Evolutionary conservation across 2,329 filamentous ascomycete species (phyloP), one percentile per base, ranked within the genome.

Genomic region (Verruconis gallopava): DNA sequence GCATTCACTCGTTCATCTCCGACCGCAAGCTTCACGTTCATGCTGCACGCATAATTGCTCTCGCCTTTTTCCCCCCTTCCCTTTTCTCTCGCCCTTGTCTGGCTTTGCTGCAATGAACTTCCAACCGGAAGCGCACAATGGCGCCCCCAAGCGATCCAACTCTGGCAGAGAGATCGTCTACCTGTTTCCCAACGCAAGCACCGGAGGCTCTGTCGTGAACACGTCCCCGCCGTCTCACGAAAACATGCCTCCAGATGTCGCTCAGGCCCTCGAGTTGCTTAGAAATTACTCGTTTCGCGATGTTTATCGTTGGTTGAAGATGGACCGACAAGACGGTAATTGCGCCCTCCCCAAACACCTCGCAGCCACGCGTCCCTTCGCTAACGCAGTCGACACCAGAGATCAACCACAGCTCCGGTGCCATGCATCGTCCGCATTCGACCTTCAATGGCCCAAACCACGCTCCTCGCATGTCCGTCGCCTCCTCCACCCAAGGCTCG

Each of bases 241-340:
- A 17, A 33, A 21, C 18, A 44, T 44, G 17, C 42, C 42, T 22
- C 36, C 25, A 21, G 42, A 44, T 21, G 42, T 44, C 17, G 37
- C 20, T 21, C 21, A 44, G 13, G 39, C 20, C 21, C 40, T 44
- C 30, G 17, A 34, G 1, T n/a, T 44, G 12, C 19, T 44, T 14
- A 22, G 37, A 13, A 40, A 37, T 6, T 40, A 44, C 21, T 25
- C 22, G 13, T 44, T 36, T 19, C 17, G 22, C 6, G 42, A 44
- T 20, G 18, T 44, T 19, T 25, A 40, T 25, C 36, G 33, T 15
- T 44, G 42, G 42, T 21, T 44, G 28, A 44, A 44, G 21, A 35
- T 41, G 21, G 42, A 44, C 37, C 42, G 42, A n/a, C 42, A 44
- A 37, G 21, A 39, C 40, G 42, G 42, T 44, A 15, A 6, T 25